phyloP scores from a whole-genome alignment of 176 grass and related monocot species.

The Tillandsia fasciculata region DNA sequence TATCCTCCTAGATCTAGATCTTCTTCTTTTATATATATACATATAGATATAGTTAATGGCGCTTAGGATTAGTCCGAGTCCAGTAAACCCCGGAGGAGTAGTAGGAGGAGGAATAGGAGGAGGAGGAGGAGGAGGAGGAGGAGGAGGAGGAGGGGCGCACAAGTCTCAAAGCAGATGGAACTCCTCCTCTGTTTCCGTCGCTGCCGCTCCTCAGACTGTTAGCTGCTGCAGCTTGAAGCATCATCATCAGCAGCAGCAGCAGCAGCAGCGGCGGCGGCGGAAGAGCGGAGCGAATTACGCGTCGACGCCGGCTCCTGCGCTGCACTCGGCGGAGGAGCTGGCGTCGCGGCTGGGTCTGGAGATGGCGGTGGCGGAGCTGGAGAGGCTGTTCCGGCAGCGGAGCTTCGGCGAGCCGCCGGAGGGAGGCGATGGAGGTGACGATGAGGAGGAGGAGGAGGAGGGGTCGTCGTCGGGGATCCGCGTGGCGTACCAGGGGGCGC shows the following conservation, averaged over 20 bases:
- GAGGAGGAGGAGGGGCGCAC: too few relatives aligned
- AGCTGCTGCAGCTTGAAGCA: not conserved
- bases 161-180: too few relatives aligned
- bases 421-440: too few relatives aligned
- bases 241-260: not conserved
- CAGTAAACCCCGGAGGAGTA: not conserved
- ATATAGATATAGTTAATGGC: not conserved
- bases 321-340: not conserved
- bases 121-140: too few relatives aligned
- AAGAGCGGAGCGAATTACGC: not conserved
- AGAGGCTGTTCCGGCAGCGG: not conserved
- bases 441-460: too few relatives aligned
- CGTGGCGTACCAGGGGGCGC: conserved; percentile 24
- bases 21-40: not conserved
- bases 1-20: not conserved
- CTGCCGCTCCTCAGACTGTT: too few relatives aligned
- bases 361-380: not conserved
- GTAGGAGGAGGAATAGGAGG: too few relatives aligned
- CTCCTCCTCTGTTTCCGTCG: too few relatives aligned
- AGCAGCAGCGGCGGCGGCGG: not conserved
- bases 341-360: not conserved
- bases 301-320: not conserved
- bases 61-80: not conserved
- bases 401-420: not conserved
- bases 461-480: not conserved